Evolutionary conservation across 139 green algal species (phyloP), one percentile per base, ranked within the genome.

Genomic region (Micractinium conductrix): DNA sequence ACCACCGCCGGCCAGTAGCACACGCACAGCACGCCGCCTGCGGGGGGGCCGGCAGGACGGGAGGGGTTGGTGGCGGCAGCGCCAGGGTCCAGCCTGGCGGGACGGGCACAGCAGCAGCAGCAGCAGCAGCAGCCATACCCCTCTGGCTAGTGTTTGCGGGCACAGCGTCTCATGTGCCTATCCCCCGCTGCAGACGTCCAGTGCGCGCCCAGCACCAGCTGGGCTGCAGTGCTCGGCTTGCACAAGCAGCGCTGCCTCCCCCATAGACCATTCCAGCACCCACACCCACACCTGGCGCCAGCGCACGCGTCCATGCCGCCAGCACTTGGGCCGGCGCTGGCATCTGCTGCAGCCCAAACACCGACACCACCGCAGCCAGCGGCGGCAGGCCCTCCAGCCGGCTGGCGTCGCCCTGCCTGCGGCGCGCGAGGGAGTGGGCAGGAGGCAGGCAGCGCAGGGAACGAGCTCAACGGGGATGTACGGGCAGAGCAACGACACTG

Each of bases 311-410:
- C 85, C 85, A 89, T 42, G 71, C 79, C 38, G 85, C 85, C 44
- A 89, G 70, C 28, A 69, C 80, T 10, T 62, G 22, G 6, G 67
- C 45, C 2, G 80, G 70, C 8, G 83, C 33, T 30, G 85, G 85
- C 79, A 89, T 81, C 72, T 89, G 85, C 73, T 89, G 85, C 80
- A 89, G 85, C 3, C 85, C 85, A 79, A 89, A 89, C 62, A 87
- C n/a, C 3, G 72, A 84, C 19, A 89, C 68, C 10, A 89, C 72
- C 1, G 28, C 80, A 0, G 35, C 80, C 80, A 84, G 72, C 45
- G 55, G 79, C 17, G 48, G 38, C 37, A 53, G 30, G 21, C 33
- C 71, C 68, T 58, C 78, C 26, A 78, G 80, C 37, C 19, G 43
- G 21, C 43, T 83, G n/a, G 73, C 76, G 48, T 81, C 85, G 44